phyloP scores from a whole-genome alignment of 2,329 filamentous ascomycete species.

The Penicillium verrucosum region DNA sequence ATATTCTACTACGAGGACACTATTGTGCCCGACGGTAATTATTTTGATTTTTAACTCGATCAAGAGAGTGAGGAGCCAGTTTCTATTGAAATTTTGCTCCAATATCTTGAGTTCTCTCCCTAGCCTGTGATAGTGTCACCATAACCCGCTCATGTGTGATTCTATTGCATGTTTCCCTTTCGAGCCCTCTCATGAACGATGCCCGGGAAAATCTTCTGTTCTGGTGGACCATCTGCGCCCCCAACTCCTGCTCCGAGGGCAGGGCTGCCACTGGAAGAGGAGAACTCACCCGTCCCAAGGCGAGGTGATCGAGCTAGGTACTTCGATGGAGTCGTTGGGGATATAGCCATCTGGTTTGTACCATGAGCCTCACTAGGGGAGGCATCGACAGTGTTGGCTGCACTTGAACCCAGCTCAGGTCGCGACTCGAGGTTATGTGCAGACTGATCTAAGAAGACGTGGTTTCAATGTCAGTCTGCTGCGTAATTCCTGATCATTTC shows the following conservation, averaged over 20 bases:
- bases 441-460: not conserved
- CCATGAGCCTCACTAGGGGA: not conserved
- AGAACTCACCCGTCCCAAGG: conserved; percentile 9
- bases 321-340: conserved; percentile 1
- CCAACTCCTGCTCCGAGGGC: conserved; percentile 7
- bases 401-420: not conserved
- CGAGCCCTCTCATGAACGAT: conserved; percentile 41
- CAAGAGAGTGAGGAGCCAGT: not conserved
- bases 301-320: conserved; percentile 4
- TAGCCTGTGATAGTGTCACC: not conserved
- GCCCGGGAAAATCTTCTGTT: conserved; percentile 44
- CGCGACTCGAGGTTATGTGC: not conserved
- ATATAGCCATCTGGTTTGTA: not conserved
- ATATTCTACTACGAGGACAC: not conserved
- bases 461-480: not conserved
- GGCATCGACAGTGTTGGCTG: not conserved
- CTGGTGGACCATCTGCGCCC: conserved; percentile 23
- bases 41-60: not conserved
- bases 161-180: conserved; percentile 23
- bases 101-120: not conserved
- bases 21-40: not conserved
- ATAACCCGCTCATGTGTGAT: not conserved
- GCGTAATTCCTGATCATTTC: not conserved
- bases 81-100: not conserved
- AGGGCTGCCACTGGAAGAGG: conserved; percentile 1